Conservation (phyloP, 345 rosid species). For the Citrus cavaleriei region DNA sequence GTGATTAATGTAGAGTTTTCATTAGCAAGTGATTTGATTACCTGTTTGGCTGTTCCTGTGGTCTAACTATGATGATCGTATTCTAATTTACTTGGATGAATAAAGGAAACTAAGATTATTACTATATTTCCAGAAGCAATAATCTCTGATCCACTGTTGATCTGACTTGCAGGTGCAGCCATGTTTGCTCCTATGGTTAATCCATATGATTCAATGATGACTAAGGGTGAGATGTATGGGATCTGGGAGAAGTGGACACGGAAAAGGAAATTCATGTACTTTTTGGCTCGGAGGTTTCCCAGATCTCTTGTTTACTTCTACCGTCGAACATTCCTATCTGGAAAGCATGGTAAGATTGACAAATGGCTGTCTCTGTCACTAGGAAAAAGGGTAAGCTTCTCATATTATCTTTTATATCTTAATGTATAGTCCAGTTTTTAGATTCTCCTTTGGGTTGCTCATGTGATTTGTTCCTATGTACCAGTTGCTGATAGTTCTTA, state of each 20-base stretch:
- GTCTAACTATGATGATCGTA: neutral
- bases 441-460: neutral
- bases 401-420: neutral
- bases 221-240: slow-evolving; percentile 41
- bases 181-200: slow-evolving; percentile 71
- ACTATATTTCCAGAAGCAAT: neutral
- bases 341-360: slow-evolving; percentile 63
- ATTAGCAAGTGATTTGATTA: neutral
- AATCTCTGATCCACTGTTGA: neutral
- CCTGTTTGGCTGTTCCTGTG: neutral
- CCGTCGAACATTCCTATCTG: slow-evolving; percentile 50
- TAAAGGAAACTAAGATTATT: neutral
- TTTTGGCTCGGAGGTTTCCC: slow-evolving; percentile 59
- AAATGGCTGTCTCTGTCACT: slow-evolving; percentile 59
- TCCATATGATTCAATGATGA: slow-evolving; percentile 63
- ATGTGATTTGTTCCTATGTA: neutral
- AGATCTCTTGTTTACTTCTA: slow-evolving; percentile 49
- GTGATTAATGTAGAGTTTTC: neutral
- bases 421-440: neutral
- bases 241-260: slow-evolving; percentile 57
- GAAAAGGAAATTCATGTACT: slow-evolving; percentile 55
- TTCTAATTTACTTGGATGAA: neutral
- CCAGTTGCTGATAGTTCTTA: neutral
- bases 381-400: slow-evolving; percentile 47
- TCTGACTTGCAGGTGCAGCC: slow-evolving; percentile 50